phyloP scores from a whole-genome alignment of 768 basidiomycete species.

The Arthromyces matolae region DNA sequence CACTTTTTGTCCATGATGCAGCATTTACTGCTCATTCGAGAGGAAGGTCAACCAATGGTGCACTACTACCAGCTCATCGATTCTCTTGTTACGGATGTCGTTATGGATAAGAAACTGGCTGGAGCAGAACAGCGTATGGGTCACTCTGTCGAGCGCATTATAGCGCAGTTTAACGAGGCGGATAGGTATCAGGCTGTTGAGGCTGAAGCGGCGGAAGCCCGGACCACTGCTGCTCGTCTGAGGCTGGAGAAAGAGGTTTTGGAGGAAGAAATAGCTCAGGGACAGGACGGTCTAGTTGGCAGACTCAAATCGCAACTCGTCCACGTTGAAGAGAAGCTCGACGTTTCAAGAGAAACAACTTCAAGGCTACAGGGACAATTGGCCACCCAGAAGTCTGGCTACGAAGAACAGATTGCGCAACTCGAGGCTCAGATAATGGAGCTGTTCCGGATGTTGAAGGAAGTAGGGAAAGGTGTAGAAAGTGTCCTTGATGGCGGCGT shows the following conservation, averaged over 20 bases:
- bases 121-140: conserved; percentile 85
- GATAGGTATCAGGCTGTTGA: conserved; percentile 78
- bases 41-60: conserved; percentile 78
- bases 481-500: conserved; percentile 64
- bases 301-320: conserved; percentile 68
- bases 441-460: conserved; percentile 89
- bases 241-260: conserved; percentile 80
- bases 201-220: conserved; percentile 69
- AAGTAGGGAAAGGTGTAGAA: conserved; percentile 74
- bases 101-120: conserved; percentile 85
- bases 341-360: conserved; percentile 74
- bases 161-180: conserved; percentile 86
- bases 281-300: conserved; percentile 81
- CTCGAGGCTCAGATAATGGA: conserved; percentile 92
- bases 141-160: conserved; percentile 83
- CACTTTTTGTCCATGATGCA: conserved; percentile 94
- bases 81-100: conserved; percentile 83
- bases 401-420: conserved; percentile 84
- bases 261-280: conserved; percentile 77
- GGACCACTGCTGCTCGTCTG: conserved; percentile 57
- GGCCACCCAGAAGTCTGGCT: conserved; percentile 69
- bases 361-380: conserved; percentile 73
- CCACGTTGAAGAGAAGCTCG: conserved; percentile 73
- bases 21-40: conserved; percentile 85
- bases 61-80: conserved; percentile 93